Evolutionary conservation across 257 asterid genomes (phyloP), one percentile per base, ranked within the genome.

Genomic region (Jacaranda copaia): DNA sequence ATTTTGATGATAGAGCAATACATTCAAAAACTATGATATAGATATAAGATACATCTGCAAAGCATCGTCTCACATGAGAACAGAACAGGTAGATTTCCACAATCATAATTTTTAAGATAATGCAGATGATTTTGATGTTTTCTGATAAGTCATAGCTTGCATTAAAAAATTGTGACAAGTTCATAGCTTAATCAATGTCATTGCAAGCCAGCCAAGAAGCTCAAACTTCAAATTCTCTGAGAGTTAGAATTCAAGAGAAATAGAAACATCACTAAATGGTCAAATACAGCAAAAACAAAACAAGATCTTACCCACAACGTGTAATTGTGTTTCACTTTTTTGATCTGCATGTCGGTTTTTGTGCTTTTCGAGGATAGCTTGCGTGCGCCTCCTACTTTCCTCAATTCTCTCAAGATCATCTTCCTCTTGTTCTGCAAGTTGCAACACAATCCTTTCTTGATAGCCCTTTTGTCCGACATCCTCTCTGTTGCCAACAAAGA

Each of bases 351-450:
- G 83, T 81, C 85, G 75, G 77, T 79, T 83, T 82, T 85, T 90
- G 87, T 96, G 85, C 85, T 91, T 96, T 79, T 93, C 97, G 62
- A 96, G 93, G 76, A 96, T 93, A 58, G 96, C 99, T 85, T 90
- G 96, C 74, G 82, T 85, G 68, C 93, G 88, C 86, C 96, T 90
- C 90, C 97, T 88, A 79, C 98, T 90, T 85, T 96, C 99, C 86
- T 91, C 97, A 72, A 96, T 89, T 88, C 82, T 91, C 84, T 93
- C 92, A 49, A 90, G 85, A 74, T 95, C 96, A 63, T 96, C 98
- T 67, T 93, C 98, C 81, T 95, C 98, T 80, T 96, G 97, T 73
- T 89, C 93, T 68, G 85, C 98, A 77, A 89, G 92, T 85, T 92
- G 94, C 87, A 87, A 79, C 20, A 77, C 81, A 80, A 91, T 84